Base-by-base conservation (phyloP, 1,139 yeast genomes). In the Suhomyces terraborum region DNA sequence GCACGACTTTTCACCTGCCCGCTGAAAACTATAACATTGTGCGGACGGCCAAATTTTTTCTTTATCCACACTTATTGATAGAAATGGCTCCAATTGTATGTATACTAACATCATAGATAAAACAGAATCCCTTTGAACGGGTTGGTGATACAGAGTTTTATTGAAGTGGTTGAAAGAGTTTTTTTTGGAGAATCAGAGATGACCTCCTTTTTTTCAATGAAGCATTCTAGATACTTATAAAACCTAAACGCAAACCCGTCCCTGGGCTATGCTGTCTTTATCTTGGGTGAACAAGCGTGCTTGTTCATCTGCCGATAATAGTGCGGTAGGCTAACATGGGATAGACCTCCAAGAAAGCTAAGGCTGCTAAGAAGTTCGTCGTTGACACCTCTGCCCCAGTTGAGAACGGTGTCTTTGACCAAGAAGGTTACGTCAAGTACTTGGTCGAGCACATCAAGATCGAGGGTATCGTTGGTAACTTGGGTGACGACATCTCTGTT, bases 381-480 rank as follows among this genome's bases (percentile, higher is more conserved):
- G 94, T 93, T 71, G 98, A 91, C 82, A 89, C 88, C 71, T 81
- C 95, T 55, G 96, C 95, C 66, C 96, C 96, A 82, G 88, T 91
- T 65, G 96, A 88, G 74, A 87, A 88, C 76, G 96, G 93, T 79
- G 95, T 89, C 68, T 87, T 89, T 67, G 98, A 93, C 84, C 94
- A 94, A 76, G 87, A 94, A 71, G 84, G 95, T 66, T 88, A 91
- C 82, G 95, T 88, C 68, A 91, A 93, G 83, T 94, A 84, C 91
- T 84, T 94, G 75, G 83, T 85, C 72, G 98, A 93, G 79, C 96
- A 88, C 88, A 91, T 94, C 87, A 94, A 94, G 85, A 93, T 94
- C 67, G 98, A 93, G 56, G 91, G 93, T 75, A 82, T 86, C 68
- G 80, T 88, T 64, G 97, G 98, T 74, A 87, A 89, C 89, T 86